phyloP scores from a whole-genome alignment of 345 rosid species.

The Salix caprea region DNA sequence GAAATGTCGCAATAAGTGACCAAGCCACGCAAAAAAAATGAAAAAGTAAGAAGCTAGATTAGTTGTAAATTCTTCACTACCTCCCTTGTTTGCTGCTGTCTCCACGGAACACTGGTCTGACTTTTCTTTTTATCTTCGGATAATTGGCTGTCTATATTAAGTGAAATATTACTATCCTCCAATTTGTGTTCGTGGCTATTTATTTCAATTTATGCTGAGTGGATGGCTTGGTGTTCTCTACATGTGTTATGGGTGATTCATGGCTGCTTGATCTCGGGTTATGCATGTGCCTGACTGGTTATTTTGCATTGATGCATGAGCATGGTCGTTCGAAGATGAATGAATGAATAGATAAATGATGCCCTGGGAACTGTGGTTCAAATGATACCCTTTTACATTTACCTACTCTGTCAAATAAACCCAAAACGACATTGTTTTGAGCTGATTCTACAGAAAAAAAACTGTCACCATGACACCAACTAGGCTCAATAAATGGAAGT shows the following conservation, averaged over 20 bases:
- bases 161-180: background rate
- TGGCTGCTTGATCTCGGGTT: background rate
- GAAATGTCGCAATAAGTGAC: conserved; percentile 26
- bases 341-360: background rate
- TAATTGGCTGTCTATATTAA: background rate
- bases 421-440: background rate
- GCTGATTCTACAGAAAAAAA: background rate
- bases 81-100: background rate
- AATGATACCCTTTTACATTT: background rate
- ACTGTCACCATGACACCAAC: background rate
- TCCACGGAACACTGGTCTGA: background rate
- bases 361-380: background rate
- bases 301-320: background rate
- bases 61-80: conserved; percentile 32
- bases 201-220: background rate
- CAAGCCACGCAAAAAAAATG: conserved; percentile 2
- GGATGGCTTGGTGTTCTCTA: background rate
- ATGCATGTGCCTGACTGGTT: background rate
- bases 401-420: background rate
- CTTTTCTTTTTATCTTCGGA: background rate
- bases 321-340: background rate
- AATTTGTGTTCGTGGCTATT: background rate
- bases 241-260: background rate
- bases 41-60: conserved; percentile 4
- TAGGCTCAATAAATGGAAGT: background rate